A percentile compares a stretch with the other conserved stretches of the same genome.
phyloP scores from a whole-genome alignment of 306 rosid species.

The Lathyrus sativus region DNA sequence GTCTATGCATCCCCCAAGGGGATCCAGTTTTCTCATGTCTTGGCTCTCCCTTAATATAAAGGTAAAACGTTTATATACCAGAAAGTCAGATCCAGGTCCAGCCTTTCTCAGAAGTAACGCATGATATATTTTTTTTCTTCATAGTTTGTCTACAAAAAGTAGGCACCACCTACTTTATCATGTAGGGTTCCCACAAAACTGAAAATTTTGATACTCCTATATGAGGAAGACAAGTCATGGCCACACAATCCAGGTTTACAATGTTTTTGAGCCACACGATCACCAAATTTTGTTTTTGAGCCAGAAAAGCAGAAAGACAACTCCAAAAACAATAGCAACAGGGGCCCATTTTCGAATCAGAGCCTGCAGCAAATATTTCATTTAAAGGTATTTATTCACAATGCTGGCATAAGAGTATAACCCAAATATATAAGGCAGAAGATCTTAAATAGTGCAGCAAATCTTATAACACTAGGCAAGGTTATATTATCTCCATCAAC shows the following conservation, averaged over 20 bases:
- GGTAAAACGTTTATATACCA: constrained; percentile 33
- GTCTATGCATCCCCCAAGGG: constrained; percentile 39
- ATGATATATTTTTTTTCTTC: constrained; percentile 32
- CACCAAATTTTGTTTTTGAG: constrained; percentile 87
- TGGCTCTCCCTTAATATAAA: constrained; percentile 39
- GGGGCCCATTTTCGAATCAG: constrained; percentile 95
- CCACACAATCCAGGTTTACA: constrained; percentile 25
- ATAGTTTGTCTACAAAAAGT: constrained; percentile 32
- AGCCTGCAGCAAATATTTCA: constrained; percentile 58
- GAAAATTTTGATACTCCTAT: constrained; percentile 28
- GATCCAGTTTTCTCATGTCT: constrained; percentile 44
- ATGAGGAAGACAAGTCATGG: constrained; percentile 35
- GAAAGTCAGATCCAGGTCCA: constrained; percentile 39
- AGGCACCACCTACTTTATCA: constrained; percentile 21
- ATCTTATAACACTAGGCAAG: constrained; percentile 5
- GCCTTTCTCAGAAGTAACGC: constrained; percentile 34
- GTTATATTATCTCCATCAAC: constrained; percentile 10
- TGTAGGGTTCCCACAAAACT: constrained; percentile 28
- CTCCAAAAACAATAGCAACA: constrained; percentile 95
- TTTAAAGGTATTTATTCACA: constrained; percentile 23
- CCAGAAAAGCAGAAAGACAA: constrained; percentile 97
- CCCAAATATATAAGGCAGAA: constrained; percentile 30
- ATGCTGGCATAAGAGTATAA: constrained; percentile 9
- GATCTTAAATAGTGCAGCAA: constrained; percentile 16
- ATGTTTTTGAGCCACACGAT: constrained; percentile 35